Evolutionary conservation across 1,139 yeast species (phyloP), one percentile per base, ranked within the genome.

Genomic region (Kodamaea sp.): DNA sequence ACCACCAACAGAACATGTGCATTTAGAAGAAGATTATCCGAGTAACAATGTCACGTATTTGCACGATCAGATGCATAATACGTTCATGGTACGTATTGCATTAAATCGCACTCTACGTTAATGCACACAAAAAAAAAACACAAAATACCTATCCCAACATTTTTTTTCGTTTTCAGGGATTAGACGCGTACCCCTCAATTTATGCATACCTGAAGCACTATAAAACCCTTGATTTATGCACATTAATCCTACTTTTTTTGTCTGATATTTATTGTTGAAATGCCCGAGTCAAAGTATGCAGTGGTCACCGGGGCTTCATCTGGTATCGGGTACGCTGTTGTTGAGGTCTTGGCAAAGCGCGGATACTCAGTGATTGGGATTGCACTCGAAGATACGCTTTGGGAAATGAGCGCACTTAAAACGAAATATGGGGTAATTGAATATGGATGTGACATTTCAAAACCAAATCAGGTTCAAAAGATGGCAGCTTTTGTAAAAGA

Each of bases 281-380:
- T 15, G 20, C 20, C 20, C 4, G 20, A 15, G 4, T 15, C 4
- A 25, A 53, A 52, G 34, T 55, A 54, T 48, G 73, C 73, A 8
- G 54, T 68, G 5, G 52, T 68, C 22, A 59, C 69, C 1, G 73
- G 73, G 3, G 71, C 72, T 2, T 63, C 71, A 3, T 59, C 68
- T 4, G 73, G 73, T 3, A 68, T 67, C 39, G 74, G 74, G 2
- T 62, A 54, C 40, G 57, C 58, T 12, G 35, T 67, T 36, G 53
- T 67, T 8, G 49, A 50, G 15, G 57, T 53, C 8, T 53, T 67
- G 33, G 48, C 58, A 25, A 54, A 54, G 42, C 50, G 52, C 28
- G 73, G 73, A 1, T 67, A 64, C 45, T 53, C 56, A 34, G 69
- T 67, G 6, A 55, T 63, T 40, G 72, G 67, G 5, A 51, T 63